A percentile compares a stretch with the other conserved stretches of the same genome.
Conservation (phyloP, 2,329 filamentous ascomycete genomes). For the Eutypella sp. region DNA sequence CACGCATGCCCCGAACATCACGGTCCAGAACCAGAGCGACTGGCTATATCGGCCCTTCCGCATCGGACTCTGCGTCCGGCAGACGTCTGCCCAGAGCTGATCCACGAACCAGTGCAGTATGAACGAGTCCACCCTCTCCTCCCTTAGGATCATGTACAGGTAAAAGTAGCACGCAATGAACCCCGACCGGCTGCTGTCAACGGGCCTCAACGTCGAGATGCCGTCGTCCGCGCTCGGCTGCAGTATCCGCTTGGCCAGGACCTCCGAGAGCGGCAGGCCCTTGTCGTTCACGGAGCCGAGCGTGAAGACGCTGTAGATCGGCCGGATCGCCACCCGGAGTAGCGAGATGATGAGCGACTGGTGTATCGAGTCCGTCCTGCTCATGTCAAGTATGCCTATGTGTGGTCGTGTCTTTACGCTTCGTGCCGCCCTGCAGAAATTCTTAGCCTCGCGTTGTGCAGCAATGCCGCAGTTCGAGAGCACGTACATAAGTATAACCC, state of each 20-base stretch:
- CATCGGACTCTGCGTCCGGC: conserved; percentile 35
- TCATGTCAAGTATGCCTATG: conserved; percentile 33
- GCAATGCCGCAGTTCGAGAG: background rate
- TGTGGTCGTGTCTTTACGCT: conserved; percentile 34
- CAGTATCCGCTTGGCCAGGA: conserved; percentile 20
- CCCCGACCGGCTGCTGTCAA: conserved; percentile 35
- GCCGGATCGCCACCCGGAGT: conserved; percentile 39
- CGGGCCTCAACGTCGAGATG: conserved; percentile 17
- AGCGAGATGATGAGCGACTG: conserved; percentile 41
- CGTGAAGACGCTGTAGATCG: conserved; percentile 27
- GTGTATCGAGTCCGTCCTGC: conserved; percentile 33
- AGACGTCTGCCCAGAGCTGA: conserved; percentile 40
- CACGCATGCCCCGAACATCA: conserved; percentile 40
- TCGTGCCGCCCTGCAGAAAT: conserved; percentile 32
- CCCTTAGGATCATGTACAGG: conserved; percentile 39
- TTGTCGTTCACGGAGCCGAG: conserved; percentile 19
- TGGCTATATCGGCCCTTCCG: conserved; percentile 36
- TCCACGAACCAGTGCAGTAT: conserved; percentile 42
- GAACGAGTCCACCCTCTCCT: conserved; percentile 36
- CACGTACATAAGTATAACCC: conserved; percentile 38
- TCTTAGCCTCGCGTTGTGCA: conserved; percentile 2
- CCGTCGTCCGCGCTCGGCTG: conserved; percentile 14
- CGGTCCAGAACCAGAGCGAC: conserved; percentile 41
- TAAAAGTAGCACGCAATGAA: conserved; percentile 45
- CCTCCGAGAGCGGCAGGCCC: conserved; percentile 21